Base-by-base conservation (phyloP, 208 protist species). In the Trypanosoma melophagium region DNA sequence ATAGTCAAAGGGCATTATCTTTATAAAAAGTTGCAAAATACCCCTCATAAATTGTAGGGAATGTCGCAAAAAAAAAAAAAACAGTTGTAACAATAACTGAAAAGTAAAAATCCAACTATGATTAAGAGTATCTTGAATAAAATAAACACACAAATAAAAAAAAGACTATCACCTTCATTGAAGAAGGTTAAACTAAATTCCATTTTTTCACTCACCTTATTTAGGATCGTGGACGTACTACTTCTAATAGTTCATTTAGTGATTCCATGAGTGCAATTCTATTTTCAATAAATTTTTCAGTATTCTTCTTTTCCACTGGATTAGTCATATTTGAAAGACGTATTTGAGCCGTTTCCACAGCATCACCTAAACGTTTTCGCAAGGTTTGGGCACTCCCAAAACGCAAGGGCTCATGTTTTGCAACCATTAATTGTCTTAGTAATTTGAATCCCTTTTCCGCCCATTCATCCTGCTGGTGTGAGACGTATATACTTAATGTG, bases 241-340 rank as follows among this genome's bases (percentile, higher is more conserved):
- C 22, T 31, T 58, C 35, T 16, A 66, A 31, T 22, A 66, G 31
- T 38, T 44, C 31, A 50, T 58, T 49, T 4, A 66, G 31, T 13
- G 50, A 66, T 40, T 12, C 40, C 12, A 28, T 66, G 4, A 66
- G 31, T 58, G 35, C 9, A 16, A 66, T 50, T 16, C 51, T 4
- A 58, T 57, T 58, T 19, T 57, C 61, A 57, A 66, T 66, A 22
- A 40, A 58, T 19, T 57, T 66, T 49, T 58, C 50, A 3, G 25
- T 56, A 12, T 35, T 58, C 24, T 50, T 66, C 51, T 49, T 56
- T 28, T 57, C 51, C 3, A 3, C 47, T 0, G 12, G 25, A 49
- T 66, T 57, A 28, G 16, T 58, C 1, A 58, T 50, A 17, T 58
- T 24, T 21, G 3, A 3, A 22, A 58, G 52, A 51, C 47, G 28